A percentile compares a stretch with the other conserved stretches of the same genome.
phyloP scores from a whole-genome alignment of 306 rosid species.

The Urtica urens region DNA sequence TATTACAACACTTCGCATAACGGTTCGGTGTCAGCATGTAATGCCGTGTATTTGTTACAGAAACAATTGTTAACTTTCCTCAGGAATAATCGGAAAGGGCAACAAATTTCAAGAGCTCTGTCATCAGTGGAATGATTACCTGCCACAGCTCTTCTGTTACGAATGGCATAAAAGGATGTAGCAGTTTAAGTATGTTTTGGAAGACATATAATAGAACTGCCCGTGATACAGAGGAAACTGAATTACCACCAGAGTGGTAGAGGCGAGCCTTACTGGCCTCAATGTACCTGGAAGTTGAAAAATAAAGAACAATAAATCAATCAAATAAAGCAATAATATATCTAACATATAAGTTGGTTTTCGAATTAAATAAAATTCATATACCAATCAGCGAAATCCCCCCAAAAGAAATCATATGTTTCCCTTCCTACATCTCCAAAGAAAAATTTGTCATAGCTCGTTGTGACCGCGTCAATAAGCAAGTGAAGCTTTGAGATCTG shows the following conservation, averaged over 20 bases:
- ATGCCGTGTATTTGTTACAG: background rate
- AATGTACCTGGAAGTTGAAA: slow-evolving; percentile 53
- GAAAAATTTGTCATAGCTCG: slow-evolving; percentile 82
- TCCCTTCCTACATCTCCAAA: slow-evolving; percentile 94
- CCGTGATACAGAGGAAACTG: slow-evolving; percentile 51
- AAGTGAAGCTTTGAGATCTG: slow-evolving; percentile 88
- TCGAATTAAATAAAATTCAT: background rate
- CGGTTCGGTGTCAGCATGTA: too few species aligned
- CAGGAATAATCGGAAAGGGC: background rate
- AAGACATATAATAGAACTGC: slow-evolving; percentile 82
- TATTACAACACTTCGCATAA: too few species aligned
- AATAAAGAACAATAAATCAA: background rate
- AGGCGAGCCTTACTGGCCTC: slow-evolving; percentile 89
- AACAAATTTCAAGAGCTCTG: background rate
- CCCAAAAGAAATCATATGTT: slow-evolving; percentile 86
- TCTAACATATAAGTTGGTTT: background rate
- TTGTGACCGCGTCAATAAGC: slow-evolving; percentile 57
- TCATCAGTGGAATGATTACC: slow-evolving; percentile 26
- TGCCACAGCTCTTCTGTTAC: slow-evolving; percentile 98
- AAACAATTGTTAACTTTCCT: background rate
- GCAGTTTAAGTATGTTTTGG: slow-evolving; percentile 65
- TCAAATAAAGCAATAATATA: background rate
- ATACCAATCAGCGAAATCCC: slow-evolving; percentile 96
- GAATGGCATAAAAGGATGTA: slow-evolving; percentile 97
- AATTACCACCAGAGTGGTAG: slow-evolving; percentile 40